Conservation (phyloP, 306 rosid species). For the Castanea mollissima region DNA sequence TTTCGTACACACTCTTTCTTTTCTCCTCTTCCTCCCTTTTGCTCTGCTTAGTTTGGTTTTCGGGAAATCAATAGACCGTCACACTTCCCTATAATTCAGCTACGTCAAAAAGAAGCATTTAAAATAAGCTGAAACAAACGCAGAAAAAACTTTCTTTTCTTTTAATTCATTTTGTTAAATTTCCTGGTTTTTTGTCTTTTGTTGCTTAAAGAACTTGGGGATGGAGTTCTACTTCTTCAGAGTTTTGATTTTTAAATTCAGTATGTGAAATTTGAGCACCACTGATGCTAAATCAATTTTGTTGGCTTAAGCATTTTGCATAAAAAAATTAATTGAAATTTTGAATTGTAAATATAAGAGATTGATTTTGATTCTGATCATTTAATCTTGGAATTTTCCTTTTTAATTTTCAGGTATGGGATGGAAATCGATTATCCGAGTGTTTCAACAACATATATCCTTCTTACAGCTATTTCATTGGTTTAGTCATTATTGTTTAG, state of each 20-base stretch:
- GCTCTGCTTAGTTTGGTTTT: no score
- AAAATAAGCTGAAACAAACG: no score
- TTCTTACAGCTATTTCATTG: constrained; percentile 10
- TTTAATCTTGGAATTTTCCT: constrained; percentile 4
- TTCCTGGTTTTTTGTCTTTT: no score
- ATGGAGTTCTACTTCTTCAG: no score
- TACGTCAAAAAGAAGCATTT: no score
- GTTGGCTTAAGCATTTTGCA: neutral
- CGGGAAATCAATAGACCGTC: no score
- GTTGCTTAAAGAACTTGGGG: no score
- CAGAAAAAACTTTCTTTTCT: no score
- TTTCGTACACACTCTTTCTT: neutral
- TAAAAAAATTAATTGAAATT: neutral
- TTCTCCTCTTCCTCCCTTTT: no score
- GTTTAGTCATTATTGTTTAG: constrained; percentile 3
- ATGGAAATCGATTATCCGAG: constrained; percentile 54
- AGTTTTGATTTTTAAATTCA: no score
- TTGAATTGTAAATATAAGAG: constrained; percentile 2
- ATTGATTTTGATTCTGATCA: constrained; percentile 3
- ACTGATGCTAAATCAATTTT: neutral
- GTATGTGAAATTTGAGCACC: neutral
- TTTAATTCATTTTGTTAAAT: no score
- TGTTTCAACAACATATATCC: constrained; percentile 88
- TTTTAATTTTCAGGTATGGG: constrained; percentile 72
- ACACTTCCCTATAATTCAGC: no score